These are phyloP conservation scores for Talaromyces amestolkiae DNA, from an alignment of 2,329 filamentous ascomycete species.

Conservation along the genomic window DNA sequence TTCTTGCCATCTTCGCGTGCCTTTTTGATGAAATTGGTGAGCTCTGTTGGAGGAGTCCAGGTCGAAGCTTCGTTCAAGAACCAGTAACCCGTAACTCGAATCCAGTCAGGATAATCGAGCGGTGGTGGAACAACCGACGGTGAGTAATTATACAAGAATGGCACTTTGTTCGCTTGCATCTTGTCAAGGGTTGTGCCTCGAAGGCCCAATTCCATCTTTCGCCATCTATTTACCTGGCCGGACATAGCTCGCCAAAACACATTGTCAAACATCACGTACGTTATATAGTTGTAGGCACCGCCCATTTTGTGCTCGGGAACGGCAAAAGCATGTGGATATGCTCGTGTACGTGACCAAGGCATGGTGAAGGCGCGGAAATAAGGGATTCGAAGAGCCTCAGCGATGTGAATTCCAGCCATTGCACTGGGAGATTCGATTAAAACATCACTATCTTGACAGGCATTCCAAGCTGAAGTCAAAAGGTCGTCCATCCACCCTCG, in stretches of 20 bases:
- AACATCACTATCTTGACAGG: constrained; percentile 82
- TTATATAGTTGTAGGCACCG: constrained; percentile 90
- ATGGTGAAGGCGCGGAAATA: constrained; percentile 98
- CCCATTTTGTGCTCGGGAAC: constrained; percentile 92
- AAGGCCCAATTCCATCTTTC: constrained; percentile 73
- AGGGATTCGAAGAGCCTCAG: constrained; percentile 85
- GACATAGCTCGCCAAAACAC: constrained; percentile 95
- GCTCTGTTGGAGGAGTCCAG: constrained; percentile 72
- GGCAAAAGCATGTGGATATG: constrained; percentile 94
- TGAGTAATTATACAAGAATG: constrained; percentile 96
- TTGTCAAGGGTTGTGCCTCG: constrained; percentile 81
- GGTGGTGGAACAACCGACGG: constrained; percentile 91
- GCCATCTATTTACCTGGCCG: constrained; percentile 88
- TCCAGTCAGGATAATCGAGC: constrained; percentile 95
- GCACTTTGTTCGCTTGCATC: constrained; percentile 95
- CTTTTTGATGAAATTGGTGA: constrained; percentile 77
- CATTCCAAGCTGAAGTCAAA: constrained; percentile 73
- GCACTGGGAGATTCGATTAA: constrained; percentile 93
- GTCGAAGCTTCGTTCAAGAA: constrained; percentile 75
- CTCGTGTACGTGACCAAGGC: constrained; percentile 95
- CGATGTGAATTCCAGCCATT: constrained; percentile 97
- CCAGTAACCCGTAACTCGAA: constrained; percentile 96
- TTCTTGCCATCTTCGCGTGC: constrained; percentile 81
- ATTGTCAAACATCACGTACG: constrained; percentile 94
- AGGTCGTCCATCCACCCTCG: constrained; percentile 93